Conservation (phyloP, 108 stramenopile genomes). For the Discostella stelligeroides region DNA sequence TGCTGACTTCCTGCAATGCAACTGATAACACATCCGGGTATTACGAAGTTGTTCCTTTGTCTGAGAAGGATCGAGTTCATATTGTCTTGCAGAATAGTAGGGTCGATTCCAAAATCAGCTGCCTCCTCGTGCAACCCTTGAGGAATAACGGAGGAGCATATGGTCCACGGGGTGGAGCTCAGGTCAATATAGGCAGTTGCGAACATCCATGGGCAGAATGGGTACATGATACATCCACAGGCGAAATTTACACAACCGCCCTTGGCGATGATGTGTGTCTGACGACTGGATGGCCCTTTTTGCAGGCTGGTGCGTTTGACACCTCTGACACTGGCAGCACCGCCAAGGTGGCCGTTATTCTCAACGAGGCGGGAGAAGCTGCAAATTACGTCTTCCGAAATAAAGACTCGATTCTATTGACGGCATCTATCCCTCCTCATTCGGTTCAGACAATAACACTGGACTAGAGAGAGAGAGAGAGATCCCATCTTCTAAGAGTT, state of each 20-base stretch:
- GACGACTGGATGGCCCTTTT: slow-evolving; percentile 91
- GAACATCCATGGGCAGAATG: slow-evolving; percentile 57
- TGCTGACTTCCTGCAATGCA: slow-evolving; percentile 52
- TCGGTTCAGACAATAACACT: slow-evolving; percentile 68
- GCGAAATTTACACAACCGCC: slow-evolving; percentile 66
- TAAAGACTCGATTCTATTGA: slow-evolving; percentile 50
- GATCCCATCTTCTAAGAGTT: too few relatives aligned
- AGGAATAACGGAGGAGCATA: slow-evolving; percentile 79
- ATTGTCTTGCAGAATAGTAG: slow-evolving; percentile 35
- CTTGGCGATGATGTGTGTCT: slow-evolving; percentile 74
- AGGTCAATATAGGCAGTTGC: slow-evolving; percentile 66
- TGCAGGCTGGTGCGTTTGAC: slow-evolving; percentile 84
- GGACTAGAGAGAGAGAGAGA: too few relatives aligned
- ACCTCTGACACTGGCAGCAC: slow-evolving; percentile 49
- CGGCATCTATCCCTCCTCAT: slow-evolving; percentile 77
- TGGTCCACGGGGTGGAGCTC: slow-evolving; percentile 74
- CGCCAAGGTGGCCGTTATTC: slow-evolving; percentile 60
- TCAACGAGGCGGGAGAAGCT: slow-evolving; percentile 74
- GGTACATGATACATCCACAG: slow-evolving; percentile 48
- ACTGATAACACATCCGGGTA: slow-evolving; percentile 39
- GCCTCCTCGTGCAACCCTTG: slow-evolving; percentile 54
- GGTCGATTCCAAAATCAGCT: slow-evolving; percentile 28
- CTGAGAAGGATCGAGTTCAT: slow-evolving; percentile 11
- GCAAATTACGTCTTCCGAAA: slow-evolving; percentile 81
- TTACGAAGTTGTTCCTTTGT: slow-evolving; percentile 50